Percentiles rank a stretch among this genome's conserved stretches.
Conservation (phyloP, 2,329 filamentous ascomycete genomes). For the Cryphonectria naterciae region DNA sequence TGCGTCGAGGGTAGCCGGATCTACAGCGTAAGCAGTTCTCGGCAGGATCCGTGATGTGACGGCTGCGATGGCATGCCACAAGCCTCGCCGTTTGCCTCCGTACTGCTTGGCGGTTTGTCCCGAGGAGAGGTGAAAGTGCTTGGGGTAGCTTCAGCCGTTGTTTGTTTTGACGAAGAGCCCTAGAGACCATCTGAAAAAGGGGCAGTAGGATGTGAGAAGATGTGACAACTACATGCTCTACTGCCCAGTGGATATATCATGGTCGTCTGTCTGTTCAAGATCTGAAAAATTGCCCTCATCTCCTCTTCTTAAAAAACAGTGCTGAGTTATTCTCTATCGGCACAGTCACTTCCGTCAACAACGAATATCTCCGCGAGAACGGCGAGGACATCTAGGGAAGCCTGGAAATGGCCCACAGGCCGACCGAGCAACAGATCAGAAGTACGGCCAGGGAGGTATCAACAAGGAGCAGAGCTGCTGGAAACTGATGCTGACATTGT, state of each 20-base stretch:
- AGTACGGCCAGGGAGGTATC: not conserved
- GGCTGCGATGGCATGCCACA: not conserved
- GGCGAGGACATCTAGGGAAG: slow-evolving; percentile 31
- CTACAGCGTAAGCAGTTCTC: not conserved
- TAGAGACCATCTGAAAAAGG: not conserved
- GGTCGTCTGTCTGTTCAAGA: slow-evolving; percentile 5
- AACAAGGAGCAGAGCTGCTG: slow-evolving; percentile 6
- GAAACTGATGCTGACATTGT: slow-evolving; percentile 22
- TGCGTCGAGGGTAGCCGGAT: not conserved
- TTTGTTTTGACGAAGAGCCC: not conserved
- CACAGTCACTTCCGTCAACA: slow-evolving; percentile 5
- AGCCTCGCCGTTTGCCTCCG: not conserved
- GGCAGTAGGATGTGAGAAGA: not conserved
- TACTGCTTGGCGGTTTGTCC: slow-evolving; percentile 27
- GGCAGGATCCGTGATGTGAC: slow-evolving; percentile 12
- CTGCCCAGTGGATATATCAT: not conserved
- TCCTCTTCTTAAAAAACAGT: not conserved
- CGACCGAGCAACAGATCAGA: not conserved
- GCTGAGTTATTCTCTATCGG: slow-evolving; percentile 12
- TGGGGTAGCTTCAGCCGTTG: slow-evolving; percentile 5
- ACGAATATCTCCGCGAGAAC: slow-evolving; percentile 29
- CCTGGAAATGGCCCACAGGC: too few species aligned
- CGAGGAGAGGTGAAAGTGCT: slow-evolving; percentile 12
- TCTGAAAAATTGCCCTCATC: slow-evolving; percentile 18
- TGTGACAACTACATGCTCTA: not conserved